phyloP scores from a whole-genome alignment of 495 filamentous ascomycete species.

The Thermochaetoides thermophila region DNA sequence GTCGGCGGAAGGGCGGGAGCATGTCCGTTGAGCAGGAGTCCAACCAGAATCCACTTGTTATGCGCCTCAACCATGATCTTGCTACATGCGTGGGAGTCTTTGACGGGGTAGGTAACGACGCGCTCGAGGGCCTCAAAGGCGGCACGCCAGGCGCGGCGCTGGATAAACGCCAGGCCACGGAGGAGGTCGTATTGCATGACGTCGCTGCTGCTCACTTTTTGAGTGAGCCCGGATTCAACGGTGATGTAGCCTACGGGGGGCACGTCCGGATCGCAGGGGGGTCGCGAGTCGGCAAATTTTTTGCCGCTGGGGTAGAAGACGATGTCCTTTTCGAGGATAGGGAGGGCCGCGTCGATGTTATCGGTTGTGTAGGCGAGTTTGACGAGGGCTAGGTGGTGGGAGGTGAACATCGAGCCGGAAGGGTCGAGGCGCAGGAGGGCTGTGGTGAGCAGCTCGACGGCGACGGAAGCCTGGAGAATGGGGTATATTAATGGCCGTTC shows the following conservation, averaged over 20 bases:
- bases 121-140: constrained; percentile 57
- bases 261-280: constrained; percentile 20
- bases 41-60: constrained; percentile 83
- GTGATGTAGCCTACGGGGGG: constrained; percentile 38
- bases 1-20: constrained; percentile 26
- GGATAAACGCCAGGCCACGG: constrained; percentile 66
- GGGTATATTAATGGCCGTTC: background rate
- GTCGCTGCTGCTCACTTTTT: constrained; percentile 38
- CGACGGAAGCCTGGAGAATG: constrained; percentile 41
- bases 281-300: constrained; percentile 10
- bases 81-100: constrained; percentile 37
- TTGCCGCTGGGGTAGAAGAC: constrained; percentile 45
- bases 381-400: constrained; percentile 45
- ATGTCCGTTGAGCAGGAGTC: constrained; percentile 56
- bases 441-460: constrained; percentile 42
- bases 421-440: constrained; percentile 63
- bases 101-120: constrained; percentile 49
- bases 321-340: constrained; percentile 53
- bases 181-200: constrained; percentile 68
- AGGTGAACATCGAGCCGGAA: constrained; percentile 53
- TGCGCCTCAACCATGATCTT: constrained; percentile 79
- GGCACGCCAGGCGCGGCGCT: constrained; percentile 51
- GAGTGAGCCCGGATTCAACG: constrained; percentile 40
- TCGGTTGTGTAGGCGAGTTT: constrained; percentile 39
- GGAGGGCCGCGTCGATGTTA: constrained; percentile 42